Percentiles rank a stretch among this genome's conserved stretches.
These are phyloP conservation scores for Amesomyces nigricolor DNA, from an alignment of 2,329 filamentous ascomycete species.

Conservation along the genomic window DNA sequence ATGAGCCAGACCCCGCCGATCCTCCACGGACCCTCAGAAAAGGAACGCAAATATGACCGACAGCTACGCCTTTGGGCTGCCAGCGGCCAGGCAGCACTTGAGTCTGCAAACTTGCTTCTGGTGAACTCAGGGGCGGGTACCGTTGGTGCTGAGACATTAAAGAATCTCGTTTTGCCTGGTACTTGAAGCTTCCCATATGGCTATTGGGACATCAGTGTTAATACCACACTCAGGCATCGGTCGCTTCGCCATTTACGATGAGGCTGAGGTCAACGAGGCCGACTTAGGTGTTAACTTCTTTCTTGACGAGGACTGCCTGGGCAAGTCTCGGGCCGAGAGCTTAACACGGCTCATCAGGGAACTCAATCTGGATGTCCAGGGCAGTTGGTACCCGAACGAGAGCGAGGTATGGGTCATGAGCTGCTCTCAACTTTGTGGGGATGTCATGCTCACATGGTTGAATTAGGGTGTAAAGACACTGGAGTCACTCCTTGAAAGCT, in stretches of 20 bases:
- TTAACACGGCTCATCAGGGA: conserved; percentile 74
- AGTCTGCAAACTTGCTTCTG: conserved; percentile 85
- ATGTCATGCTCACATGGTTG: conserved; percentile 13
- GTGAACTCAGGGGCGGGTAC: conserved; percentile 84
- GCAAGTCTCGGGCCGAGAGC: conserved; percentile 71
- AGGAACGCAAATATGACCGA: conserved; percentile 81
- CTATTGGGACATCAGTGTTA: conserved; percentile 16
- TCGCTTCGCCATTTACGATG: conserved; percentile 84
- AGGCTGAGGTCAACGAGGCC: conserved; percentile 65
- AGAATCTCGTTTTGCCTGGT: conserved; percentile 94
- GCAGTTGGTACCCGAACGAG: conserved; percentile 57
- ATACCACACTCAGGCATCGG: conserved; percentile 61
- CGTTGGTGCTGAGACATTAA: conserved; percentile 83
- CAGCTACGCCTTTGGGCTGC: conserved; percentile 95
- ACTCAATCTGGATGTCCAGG: conserved; percentile 86
- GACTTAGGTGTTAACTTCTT: conserved; percentile 98
- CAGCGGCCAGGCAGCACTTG: conserved; percentile 81
- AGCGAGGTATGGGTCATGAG: conserved; percentile 33
- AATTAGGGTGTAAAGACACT: conserved; percentile 35
- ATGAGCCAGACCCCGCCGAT: conserved; percentile 42
- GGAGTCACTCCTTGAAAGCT: conserved; percentile 36
- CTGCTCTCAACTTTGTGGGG: neutral
- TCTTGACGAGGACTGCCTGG: conserved; percentile 70
- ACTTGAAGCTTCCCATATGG: conserved; percentile 10
- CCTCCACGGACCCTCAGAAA: conserved; percentile 51